A percentile compares a stretch with the other conserved stretches of the same genome.
Evolutionary conservation across 371 early-diverging fungal species (phyloP).

Genomic region (Paraphysoderma sedebokerense): DNA sequence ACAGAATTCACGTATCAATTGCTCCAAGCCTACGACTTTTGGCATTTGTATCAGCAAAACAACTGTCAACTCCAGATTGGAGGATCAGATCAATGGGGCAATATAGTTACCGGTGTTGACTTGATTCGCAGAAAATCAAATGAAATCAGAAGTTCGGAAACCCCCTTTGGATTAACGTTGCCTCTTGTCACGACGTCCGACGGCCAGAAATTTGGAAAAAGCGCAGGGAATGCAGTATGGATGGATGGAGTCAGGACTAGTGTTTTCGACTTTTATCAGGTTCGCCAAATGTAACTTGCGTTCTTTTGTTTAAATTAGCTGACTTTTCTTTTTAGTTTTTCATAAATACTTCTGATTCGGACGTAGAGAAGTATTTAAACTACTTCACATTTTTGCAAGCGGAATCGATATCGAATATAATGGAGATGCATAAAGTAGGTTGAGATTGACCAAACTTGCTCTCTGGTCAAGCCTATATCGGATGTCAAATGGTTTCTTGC

Average conservation of each 20-base stretch:
- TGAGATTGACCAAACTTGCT: neutral
- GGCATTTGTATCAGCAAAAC: slow-evolving; percentile 49
- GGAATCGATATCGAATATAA: slow-evolving; percentile 32
- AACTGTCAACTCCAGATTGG: slow-evolving; percentile 65
- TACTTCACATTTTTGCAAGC: slow-evolving; percentile 62
- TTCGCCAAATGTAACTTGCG: slow-evolving; percentile 5
- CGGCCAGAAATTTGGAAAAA: slow-evolving; percentile 93
- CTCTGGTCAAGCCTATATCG: neutral
- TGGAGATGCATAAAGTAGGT: slow-evolving; percentile 42
- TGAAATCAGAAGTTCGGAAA: slow-evolving; percentile 2
- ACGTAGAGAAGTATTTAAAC: slow-evolving; percentile 49
- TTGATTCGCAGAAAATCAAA: slow-evolving; percentile 39
- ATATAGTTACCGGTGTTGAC: slow-evolving; percentile 86
- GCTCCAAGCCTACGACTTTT: slow-evolving; percentile 88
- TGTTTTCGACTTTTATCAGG: slow-evolving; percentile 82
- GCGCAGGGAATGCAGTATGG: slow-evolving; percentile 91
- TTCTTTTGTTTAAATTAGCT: neutral
- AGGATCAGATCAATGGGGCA: slow-evolving; percentile 97
- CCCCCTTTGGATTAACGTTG: slow-evolving; percentile 67
- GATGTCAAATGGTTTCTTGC: neutral
- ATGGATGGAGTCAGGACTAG: slow-evolving; percentile 60
- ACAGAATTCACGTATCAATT: slow-evolving; percentile 93
- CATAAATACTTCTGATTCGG: slow-evolving; percentile 60
- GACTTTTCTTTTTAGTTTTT: slow-evolving; percentile 36
- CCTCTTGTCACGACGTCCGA: slow-evolving; percentile 70